Evolutionary conservation across 495 filamentous ascomycete genomes (phyloP), one percentile per base, ranked within the genome.

Genomic region (Viridothelium virens): DNA sequence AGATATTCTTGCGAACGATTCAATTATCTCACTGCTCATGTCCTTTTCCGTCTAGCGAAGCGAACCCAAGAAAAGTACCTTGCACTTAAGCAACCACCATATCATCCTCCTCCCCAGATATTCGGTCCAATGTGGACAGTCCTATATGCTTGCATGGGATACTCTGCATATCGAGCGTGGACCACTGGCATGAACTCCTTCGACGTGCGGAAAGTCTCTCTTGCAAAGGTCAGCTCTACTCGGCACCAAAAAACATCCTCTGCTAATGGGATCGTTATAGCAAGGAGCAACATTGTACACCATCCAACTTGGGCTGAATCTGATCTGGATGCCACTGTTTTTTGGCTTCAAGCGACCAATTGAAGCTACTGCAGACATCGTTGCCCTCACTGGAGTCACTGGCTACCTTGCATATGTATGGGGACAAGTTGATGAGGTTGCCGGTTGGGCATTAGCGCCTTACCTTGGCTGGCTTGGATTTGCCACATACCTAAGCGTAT

Each of bases 321-420:
- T 94, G 25, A 74, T 88, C 61, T 97, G 90, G 91, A 96, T 94
- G 91, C 93, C 93, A 1, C 83, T 96, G 9, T 97, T 97, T 82
- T 96, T 96, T 73, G 81, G 83, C 0, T 69, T 88, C 39, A 82
- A 85, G 47, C 82, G 84, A 34, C 90, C 91, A 2, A 82, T 86
- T 65, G 83, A 85, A 72, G 92, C 91, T 1, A 83, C 91, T 9
- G 83, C 81, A 3, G 89, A 97, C 77, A 87, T 95, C 61, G 78
- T 89, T 2, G 82, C 87, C 1, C 78, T 97, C 11, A 82, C 85
- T 1, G 90, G 86, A 1, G 79, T 86, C 4, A 87, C 87, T 18
- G 84, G 81, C 0, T 89, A 89, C 65, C 69, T 97, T 62, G 82
- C 89, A 14, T 87, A 86, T 68, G 75, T 89, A 44, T 96, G 89